Conservation (phyloP, 2,329 filamentous ascomycete species). For the Dactylellina sp. region DNA sequence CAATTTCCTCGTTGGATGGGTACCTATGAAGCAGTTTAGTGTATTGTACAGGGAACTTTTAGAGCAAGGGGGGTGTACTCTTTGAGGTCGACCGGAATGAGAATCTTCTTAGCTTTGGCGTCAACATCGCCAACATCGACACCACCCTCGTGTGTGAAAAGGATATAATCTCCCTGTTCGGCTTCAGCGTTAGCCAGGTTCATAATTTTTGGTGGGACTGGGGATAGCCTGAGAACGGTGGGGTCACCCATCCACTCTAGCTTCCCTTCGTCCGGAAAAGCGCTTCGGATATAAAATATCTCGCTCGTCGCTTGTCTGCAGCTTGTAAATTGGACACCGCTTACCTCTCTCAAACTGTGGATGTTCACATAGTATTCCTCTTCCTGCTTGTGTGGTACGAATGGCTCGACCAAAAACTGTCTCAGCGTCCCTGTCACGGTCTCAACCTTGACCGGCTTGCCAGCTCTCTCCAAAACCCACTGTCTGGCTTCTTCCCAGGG, state of each 20-base stretch:
- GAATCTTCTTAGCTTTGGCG: constrained; percentile 96
- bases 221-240: constrained; percentile 34
- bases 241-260: constrained; percentile 29
- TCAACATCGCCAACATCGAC: constrained; percentile 99
- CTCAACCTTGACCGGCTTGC: constrained; percentile 94
- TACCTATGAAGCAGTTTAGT: constrained; percentile 66
- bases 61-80: constrained; percentile 65
- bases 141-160: constrained; percentile 99
- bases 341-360: constrained; percentile 98
- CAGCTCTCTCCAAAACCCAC: constrained; percentile 92
- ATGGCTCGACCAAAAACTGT: constrained; percentile 97
- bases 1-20: constrained; percentile 95
- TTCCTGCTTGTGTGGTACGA: constrained; percentile 92
- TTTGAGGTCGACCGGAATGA: constrained; percentile 94
- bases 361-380: constrained; percentile 99
- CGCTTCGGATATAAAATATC: constrained; percentile 35
- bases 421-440: constrained; percentile 86
- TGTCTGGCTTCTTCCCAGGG: constrained; percentile 91
- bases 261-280: constrained; percentile 55
- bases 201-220: constrained; percentile 19
- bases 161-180: constrained; percentile 94
- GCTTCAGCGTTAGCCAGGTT: constrained; percentile 10
- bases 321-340: constrained; percentile 63
- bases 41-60: not conserved
- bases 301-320: not conserved